Base-by-base conservation (phyloP, 2,329 filamentous ascomycete species). In the Phyllachora maydis region DNA sequence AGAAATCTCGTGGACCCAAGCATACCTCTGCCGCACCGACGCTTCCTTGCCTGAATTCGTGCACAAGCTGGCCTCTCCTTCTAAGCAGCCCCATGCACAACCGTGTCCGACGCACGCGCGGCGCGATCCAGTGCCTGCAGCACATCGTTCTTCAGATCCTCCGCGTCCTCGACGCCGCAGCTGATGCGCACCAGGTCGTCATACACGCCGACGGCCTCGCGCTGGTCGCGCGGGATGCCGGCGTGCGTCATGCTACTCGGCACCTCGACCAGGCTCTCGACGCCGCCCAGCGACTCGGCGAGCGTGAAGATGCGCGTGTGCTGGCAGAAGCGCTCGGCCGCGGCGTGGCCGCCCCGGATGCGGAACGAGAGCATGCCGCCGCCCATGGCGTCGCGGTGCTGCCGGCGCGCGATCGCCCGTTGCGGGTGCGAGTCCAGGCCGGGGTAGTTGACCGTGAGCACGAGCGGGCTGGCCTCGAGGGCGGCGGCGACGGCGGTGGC, bases 301-400 rank as follows among this genome's bases (percentile, higher is more conserved):
- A 98, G 62, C 2, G 82, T 92, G 53, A 92, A 95, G 46, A 98
- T 70, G 41, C 68, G 68, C 20, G 83, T 93, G 29, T 64, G 54
- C 49, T 88, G 72, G 61, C 88, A 95, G 65, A 98, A 98, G 24
- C 71, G 65, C 52, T 90, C 77, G 9, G 88, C 88, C 1, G 85
- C 85, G 21, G 61, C 62, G 40, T 81, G 66, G 17, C 88, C 88
- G 27, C 85, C 88, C 34, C 68, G 66, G 47, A 98, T 78, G 34
- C 88, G 75, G 70, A 98, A 98, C 28, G 76, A 85, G 20, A 98
- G 68, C 88, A 98, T 98, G 30, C 88, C 88, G 36, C 88, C 88
- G 29, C 88, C 88, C 64, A 95, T 74, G 31, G 76, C 88, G 37
- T 90, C 65, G 35, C 88, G 77, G 56, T 98, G 88, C 56, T 98